These are phyloP conservation scores for Dovyalis caffra DNA, from an alignment of 345 rosid genomes.

Conservation along the genomic window DNA sequence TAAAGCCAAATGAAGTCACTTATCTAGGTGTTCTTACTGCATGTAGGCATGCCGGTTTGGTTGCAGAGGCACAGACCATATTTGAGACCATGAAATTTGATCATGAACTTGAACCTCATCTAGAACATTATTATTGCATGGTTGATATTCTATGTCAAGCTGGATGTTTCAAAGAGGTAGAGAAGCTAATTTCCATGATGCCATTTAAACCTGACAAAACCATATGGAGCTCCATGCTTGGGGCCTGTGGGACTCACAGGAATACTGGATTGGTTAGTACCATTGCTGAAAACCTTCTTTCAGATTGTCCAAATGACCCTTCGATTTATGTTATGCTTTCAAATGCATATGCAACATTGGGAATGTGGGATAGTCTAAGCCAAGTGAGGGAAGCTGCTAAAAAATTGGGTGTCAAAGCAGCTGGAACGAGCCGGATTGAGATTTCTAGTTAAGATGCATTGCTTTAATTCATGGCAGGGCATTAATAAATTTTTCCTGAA, in stretches of 20 bases:
- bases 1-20: slow-evolving; percentile 69
- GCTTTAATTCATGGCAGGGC: neutral
- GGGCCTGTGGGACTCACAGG: slow-evolving; percentile 58
- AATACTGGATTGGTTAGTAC: slow-evolving; percentile 39
- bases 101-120: slow-evolving; percentile 49
- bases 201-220: slow-evolving; percentile 62
- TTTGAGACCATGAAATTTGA: slow-evolving; percentile 49
- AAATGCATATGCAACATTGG: slow-evolving; percentile 59
- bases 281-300: slow-evolving; percentile 45
- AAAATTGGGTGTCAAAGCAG: slow-evolving; percentile 48
- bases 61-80: slow-evolving; percentile 49
- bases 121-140: slow-evolving; percentile 71
- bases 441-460: slow-evolving; percentile 21
- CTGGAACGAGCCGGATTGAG: slow-evolving; percentile 67
- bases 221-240: slow-evolving; percentile 66
- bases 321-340: slow-evolving; percentile 63
- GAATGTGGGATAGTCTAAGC: slow-evolving; percentile 61
- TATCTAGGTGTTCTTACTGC: slow-evolving; percentile 65
- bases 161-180: slow-evolving; percentile 51
- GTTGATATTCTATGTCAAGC: slow-evolving; percentile 73
- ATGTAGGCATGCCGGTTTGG: slow-evolving; percentile 68
- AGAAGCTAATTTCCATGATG: slow-evolving; percentile 50
- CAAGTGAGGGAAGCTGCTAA: slow-evolving; percentile 54
- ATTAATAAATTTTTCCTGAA: neutral
- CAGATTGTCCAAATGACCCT: slow-evolving; percentile 42